A percentile compares a stretch with the other conserved stretches of the same genome.
These are phyloP conservation scores for Ophiostoma montium DNA, from an alignment of 2,329 filamentous ascomycete genomes.

Conservation along the genomic window DNA sequence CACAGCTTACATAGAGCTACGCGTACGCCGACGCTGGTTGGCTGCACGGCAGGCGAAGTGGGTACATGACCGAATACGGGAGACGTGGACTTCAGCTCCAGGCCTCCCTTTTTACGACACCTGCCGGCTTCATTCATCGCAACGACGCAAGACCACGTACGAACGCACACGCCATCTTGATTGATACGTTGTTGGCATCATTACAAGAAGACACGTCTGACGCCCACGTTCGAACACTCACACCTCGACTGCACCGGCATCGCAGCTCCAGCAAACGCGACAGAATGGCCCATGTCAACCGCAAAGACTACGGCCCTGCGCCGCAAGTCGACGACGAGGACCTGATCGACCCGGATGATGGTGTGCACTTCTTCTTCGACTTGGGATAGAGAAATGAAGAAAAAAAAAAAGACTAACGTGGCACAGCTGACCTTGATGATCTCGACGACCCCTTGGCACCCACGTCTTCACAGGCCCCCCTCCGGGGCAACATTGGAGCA, in stretches of 20 bases:
- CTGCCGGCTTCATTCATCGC: not conserved
- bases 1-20: not conserved
- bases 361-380: slow-evolving; percentile 27
- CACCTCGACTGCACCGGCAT: not conserved
- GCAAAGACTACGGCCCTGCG: slow-evolving; percentile 44
- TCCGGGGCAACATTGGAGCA: slow-evolving; percentile 71
- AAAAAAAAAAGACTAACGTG: not conserved
- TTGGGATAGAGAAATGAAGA: not conserved
- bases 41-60: not conserved
- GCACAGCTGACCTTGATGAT: slow-evolving; percentile 68
- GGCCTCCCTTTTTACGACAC: not conserved
- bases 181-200: no score
- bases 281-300: slow-evolving; percentile 32
- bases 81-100: slow-evolving; percentile 5
- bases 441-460: slow-evolving; percentile 72
- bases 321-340: slow-evolving; percentile 50
- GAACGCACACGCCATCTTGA: not conserved
- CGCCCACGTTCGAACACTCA: no score
- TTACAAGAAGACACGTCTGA: no score
- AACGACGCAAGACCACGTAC: not conserved
- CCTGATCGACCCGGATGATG: slow-evolving; percentile 67
- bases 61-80: not conserved
- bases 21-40: not conserved
- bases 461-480: slow-evolving; percentile 50
- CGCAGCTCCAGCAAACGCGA: not conserved